Percentiles rank a stretch among this genome's conserved stretches.
These are phyloP conservation scores for Fusarium denticulatum DNA, from an alignment of 2,329 filamentous ascomycete species.

Conservation along the genomic window DNA sequence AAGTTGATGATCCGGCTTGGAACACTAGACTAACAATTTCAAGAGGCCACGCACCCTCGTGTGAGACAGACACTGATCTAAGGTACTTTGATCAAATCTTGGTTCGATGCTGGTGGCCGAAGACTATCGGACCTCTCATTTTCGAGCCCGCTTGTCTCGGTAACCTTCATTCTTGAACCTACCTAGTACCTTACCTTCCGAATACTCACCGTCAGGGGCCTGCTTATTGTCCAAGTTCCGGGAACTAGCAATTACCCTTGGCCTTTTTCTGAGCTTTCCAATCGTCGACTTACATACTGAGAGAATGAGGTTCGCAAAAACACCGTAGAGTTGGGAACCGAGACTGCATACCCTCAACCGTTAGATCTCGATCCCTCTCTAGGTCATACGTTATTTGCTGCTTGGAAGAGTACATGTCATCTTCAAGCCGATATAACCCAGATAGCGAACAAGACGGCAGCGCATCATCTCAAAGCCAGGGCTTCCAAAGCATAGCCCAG, in stretches of 20 bases:
- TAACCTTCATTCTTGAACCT: neutral
- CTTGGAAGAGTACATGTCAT: neutral
- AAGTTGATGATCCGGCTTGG: conserved; percentile 40
- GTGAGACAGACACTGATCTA: neutral
- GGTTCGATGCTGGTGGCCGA: conserved; percentile 8
- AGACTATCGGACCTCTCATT: conserved; percentile 22
- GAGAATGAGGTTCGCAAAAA: neutral
- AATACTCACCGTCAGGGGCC: neutral
- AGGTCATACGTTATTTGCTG: neutral
- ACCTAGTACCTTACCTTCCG: neutral
- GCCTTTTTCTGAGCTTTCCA: neutral
- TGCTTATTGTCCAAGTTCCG: neutral
- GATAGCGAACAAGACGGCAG: neutral
- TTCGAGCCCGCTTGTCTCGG: neutral
- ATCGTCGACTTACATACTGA: neutral
- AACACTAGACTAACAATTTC: neutral
- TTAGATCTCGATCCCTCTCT: neutral
- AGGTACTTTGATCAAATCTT: neutral
- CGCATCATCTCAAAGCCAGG: neutral
- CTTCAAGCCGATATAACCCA: neutral
- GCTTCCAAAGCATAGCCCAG: neutral
- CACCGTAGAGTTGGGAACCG: neutral
- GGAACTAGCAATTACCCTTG: too few species aligned
- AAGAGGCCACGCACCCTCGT: neutral
- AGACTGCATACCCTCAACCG: neutral